A percentile compares a stretch with the other conserved stretches of the same genome.
These are phyloP conservation scores for Pistacia vera DNA, from an alignment of 345 rosid genomes.

Conservation along the genomic window DNA sequence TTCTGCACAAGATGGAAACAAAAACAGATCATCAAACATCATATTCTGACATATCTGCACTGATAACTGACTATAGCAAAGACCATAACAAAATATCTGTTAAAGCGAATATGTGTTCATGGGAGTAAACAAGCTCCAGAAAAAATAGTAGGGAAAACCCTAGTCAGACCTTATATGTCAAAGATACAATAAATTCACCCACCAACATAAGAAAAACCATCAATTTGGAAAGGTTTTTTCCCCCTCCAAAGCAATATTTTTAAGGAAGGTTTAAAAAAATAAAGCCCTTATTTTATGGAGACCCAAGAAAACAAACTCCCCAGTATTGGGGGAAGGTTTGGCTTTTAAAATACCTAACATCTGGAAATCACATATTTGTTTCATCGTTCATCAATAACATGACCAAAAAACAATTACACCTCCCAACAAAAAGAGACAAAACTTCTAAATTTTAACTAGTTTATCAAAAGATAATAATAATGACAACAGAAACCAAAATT, in stretches of 20 bases:
- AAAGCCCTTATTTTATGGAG: background rate
- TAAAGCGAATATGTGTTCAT: background rate
- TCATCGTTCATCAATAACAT: background rate
- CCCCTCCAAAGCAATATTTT: background rate
- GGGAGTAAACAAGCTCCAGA: background rate
- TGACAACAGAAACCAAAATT: background rate
- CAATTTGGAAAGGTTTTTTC: background rate
- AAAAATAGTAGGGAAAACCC: background rate
- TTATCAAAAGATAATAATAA: no score
- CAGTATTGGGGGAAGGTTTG: background rate
- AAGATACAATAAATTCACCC: background rate
- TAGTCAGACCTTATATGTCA: background rate
- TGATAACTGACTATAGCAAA: background rate
- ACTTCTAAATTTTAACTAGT: no score
- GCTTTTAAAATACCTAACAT: background rate
- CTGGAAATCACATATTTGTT: background rate
- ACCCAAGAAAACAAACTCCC: background rate
- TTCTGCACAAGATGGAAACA: constrained; percentile 30
- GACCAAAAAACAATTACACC: background rate
- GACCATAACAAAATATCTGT: background rate
- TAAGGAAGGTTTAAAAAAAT: background rate
- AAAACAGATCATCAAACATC: background rate
- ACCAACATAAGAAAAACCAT: background rate
- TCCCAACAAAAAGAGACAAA: background rate
- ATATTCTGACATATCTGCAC: background rate